Evolutionary conservation across 2,329 filamentous ascomycete genomes (phyloP), one percentile per base, ranked within the genome.

Genomic region (Nannizziopsis barbatae): DNA sequence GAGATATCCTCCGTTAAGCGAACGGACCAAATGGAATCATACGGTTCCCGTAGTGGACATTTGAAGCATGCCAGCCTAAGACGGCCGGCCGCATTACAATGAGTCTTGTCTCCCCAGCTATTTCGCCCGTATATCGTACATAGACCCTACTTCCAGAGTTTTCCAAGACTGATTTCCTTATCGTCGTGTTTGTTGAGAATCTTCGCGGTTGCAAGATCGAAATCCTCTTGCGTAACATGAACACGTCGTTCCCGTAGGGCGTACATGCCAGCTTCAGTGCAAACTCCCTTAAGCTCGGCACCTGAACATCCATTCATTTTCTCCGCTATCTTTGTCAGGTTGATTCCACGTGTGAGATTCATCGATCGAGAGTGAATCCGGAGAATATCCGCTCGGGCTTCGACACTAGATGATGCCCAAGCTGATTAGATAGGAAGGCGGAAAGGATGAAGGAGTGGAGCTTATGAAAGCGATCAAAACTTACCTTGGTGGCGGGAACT

Each of bases 231-330:
- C 33, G 92, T 98, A 57, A 98, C 92, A 67, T 98, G 92, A 51
- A 98, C 90, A 70, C 92, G 82, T 64, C 92, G 77, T 73, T 98
- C 92, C 58, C 92, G 82, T 55, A 98, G 75, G 11, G 92, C 92
- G 64, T 92, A 98, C 92, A 98, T 98, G 60, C 92, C 92, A 2
- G 92, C 88, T 70, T 98, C 92, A 40, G 92, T 98, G 68, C 92
- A 98, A 42, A 98, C 92, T 73, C 92, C 92, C 80, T 98, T 98
- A 59, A 98, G 71, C 71, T 98, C 92, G 47, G 92, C 92, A 52
- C 92, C 92, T 2, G 89, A 95, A 70, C 92, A 98, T 45, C 92
- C 92, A 62, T 95, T 95, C 92, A 98, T 98, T 79, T 96, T 96
- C 75, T 98, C 92, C 27, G 92, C 92, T 60, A 96, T 94, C 80